phyloP scores from a whole-genome alignment of 768 basidiomycete genomes.

The Naganishia onofrii region DNA sequence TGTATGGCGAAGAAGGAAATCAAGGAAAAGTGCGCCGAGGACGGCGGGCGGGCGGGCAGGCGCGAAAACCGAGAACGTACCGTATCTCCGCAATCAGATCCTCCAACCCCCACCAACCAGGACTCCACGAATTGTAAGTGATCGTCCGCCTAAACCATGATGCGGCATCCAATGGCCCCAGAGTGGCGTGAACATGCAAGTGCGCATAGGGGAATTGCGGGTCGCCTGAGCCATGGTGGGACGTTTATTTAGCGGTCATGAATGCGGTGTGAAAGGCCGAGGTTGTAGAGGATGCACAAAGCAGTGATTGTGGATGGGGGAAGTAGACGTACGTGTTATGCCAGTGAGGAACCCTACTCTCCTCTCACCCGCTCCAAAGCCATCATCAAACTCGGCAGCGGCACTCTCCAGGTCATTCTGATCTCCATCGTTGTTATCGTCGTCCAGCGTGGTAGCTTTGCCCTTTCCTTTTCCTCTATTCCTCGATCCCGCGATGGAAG shows the following conservation, averaged over 20 bases:
- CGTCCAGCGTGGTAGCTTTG: not conserved
- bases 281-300: no score
- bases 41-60: no score
- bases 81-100: conserved; percentile 29
- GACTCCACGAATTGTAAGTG: conserved; percentile 8
- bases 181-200: conserved; percentile 20
- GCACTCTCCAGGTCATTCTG: conserved; percentile 23
- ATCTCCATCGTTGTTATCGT: not conserved
- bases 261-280: no score
- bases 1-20: not conserved
- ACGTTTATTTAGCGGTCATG: no score
- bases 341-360: conserved; percentile 21
- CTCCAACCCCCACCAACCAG: conserved; percentile 25
- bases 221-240: no score
- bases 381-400: no score
- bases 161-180: not conserved
- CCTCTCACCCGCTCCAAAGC: conserved; percentile 34
- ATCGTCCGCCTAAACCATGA: conserved; percentile 14
- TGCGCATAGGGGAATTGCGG: conserved; percentile 26
- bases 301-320: no score
- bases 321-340: conserved; percentile 18
- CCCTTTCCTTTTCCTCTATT: conserved; percentile 34
- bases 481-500: not conserved
- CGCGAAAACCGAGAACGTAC: not conserved
- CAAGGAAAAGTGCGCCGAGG: no score